Evolutionary conservation across 1,284 basidiomycete species (phyloP).

Genomic region (Athelia sp.): DNA sequence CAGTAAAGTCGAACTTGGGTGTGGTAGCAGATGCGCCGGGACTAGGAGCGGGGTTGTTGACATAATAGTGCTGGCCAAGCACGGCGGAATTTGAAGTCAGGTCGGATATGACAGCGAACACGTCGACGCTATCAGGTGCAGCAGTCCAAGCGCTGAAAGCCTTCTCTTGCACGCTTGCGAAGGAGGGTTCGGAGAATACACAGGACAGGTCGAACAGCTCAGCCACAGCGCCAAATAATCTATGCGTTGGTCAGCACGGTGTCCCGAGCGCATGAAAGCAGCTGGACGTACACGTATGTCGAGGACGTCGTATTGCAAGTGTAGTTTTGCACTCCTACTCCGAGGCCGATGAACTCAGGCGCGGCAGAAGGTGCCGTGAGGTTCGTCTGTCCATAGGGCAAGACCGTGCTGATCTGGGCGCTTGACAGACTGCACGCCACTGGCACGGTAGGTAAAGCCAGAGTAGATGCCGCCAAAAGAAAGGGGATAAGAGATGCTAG

Average conservation of each 20-base stretch:
- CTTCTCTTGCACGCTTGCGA: constrained; percentile 34
- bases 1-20: constrained; percentile 58
- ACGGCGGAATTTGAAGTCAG: constrained; percentile 17
- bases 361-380: constrained; percentile 27
- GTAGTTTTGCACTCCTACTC: constrained; percentile 45
- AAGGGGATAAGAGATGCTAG: background rate
- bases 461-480: background rate
- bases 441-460: background rate
- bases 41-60: constrained; percentile 37
- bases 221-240: constrained; percentile 44
- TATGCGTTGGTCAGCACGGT: constrained; percentile 8
- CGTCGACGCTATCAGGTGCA: constrained; percentile 20
- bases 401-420: constrained; percentile 10
- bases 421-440: constrained; percentile 13
- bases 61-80: constrained; percentile 57
- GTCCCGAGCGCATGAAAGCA: background rate
- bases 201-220: constrained; percentile 59
- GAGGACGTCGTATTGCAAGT: constrained; percentile 31
- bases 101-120: constrained; percentile 28
- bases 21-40: constrained; percentile 29
- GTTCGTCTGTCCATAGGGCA: constrained; percentile 14
- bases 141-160: constrained; percentile 35
- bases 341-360: constrained; percentile 40
- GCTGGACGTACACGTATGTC: constrained; percentile 31
- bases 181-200: constrained; percentile 32